Conservation (phyloP, 768 basidiomycete species). For the Mycena venus region DNA sequence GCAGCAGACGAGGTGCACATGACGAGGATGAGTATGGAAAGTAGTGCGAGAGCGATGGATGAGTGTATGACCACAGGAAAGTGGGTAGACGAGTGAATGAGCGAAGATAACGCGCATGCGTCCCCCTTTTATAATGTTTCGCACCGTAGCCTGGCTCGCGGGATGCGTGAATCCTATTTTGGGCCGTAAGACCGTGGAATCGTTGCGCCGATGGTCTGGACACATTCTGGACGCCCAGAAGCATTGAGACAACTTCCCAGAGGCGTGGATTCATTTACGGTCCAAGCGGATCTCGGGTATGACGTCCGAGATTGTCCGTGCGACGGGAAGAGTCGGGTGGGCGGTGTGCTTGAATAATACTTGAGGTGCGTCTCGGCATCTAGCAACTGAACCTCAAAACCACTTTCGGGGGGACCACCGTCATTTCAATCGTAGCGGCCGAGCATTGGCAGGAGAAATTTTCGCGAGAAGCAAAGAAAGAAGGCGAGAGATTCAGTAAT, state of each 20-base stretch:
- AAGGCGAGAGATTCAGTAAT: not conserved
- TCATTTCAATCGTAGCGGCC: no score
- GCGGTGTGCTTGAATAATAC: no score
- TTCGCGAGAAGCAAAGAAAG: not conserved
- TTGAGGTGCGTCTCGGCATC: no score
- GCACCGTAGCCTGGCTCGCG: not conserved
- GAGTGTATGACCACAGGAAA: not conserved
- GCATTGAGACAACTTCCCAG: not conserved
- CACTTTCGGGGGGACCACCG: no score
- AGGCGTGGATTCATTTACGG: not conserved
- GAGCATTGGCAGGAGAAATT: not conserved
- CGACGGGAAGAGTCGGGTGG: not conserved
- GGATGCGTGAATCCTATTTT: not conserved
- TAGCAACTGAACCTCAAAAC: no score
- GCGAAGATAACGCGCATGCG: not conserved
- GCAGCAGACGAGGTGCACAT: slow-evolving; percentile 18
- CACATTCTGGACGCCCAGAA: not conserved
- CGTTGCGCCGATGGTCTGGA: not conserved
- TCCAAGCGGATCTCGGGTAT: not conserved
- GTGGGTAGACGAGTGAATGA: not conserved
- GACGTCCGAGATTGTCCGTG: not conserved
- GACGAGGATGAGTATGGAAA: not conserved
- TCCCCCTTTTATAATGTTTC: not conserved
- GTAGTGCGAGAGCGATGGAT: not conserved
- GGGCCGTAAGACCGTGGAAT: not conserved